Conservation (phyloP, 106 monocot species). For the Dioscorea zingiberensis region DNA sequence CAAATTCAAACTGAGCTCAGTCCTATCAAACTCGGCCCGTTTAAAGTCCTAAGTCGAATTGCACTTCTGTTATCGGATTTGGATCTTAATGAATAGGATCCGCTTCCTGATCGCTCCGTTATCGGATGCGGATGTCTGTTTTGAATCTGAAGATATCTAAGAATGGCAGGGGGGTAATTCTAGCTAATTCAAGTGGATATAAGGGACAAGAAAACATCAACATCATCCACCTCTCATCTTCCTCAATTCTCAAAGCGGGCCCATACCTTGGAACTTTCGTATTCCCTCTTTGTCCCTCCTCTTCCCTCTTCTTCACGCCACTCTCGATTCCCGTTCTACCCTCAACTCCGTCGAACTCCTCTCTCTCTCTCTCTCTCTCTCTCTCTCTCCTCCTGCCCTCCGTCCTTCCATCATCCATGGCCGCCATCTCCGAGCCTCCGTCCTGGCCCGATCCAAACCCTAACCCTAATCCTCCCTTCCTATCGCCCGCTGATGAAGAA, state of each 20-base stretch:
- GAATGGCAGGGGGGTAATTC: no score
- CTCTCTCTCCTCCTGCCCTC: neutral
- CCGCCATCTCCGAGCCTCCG: conserved; percentile 20
- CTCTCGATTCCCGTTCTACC: neutral
- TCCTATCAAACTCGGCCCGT: no score
- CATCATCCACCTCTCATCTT: no score
- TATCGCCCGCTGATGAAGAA: neutral
- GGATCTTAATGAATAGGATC: no score
- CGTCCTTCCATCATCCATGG: conserved; percentile 8
- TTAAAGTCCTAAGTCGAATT: no score
- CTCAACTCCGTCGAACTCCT: neutral
- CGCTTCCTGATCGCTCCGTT: no score
- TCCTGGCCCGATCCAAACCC: conserved; percentile 8
- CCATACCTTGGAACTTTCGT: neutral
- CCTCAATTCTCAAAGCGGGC: neutral
- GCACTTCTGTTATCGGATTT: no score
- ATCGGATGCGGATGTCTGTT: no score
- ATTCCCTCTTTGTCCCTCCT: neutral
- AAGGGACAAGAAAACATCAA: no score
- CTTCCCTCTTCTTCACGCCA: neutral
- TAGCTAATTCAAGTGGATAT: no score
- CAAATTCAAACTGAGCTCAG: no score
- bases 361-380: conserved; percentile 1
- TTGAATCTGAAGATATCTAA: no score
- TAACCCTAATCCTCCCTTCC: conserved; percentile 5